A percentile compares a stretch with the other conserved stretches of the same genome.
Conservation (phyloP, 768 basidiomycete genomes). For the Pisolithus sp. region DNA sequence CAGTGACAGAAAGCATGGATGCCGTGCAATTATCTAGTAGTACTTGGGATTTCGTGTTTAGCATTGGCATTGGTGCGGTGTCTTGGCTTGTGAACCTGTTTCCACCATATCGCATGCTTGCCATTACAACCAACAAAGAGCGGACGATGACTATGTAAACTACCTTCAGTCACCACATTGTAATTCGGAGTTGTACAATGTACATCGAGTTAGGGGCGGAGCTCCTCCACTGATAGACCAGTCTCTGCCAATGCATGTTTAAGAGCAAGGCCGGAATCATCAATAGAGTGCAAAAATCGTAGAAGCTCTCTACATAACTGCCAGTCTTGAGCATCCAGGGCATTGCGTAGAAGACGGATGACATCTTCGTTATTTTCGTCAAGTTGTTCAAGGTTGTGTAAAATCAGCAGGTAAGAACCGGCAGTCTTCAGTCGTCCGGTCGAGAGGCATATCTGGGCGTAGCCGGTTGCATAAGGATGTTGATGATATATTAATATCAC, state of each 20-base stretch:
- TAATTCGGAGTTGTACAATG: no score
- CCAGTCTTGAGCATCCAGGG: constrained; percentile 77
- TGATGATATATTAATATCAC: constrained; percentile 11
- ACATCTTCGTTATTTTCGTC: constrained; percentile 75
- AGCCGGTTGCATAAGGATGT: background rate
- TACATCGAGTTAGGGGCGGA: constrained; percentile 1
- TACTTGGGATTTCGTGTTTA: no score
- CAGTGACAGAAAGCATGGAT: no score
- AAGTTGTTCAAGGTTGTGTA: constrained; percentile 89
- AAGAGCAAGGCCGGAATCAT: constrained; percentile 74
- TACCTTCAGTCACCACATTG: no score
- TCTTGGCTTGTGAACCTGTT: no score
- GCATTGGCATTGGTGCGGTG: no score
- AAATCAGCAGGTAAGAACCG: constrained; percentile 84
- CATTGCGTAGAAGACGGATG: constrained; percentile 69
- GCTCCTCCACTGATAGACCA: constrained; percentile 24
- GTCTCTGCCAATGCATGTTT: constrained; percentile 53
- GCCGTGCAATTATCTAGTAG: no score
- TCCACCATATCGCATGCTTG: no score
- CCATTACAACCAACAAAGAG: no score
- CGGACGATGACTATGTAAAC: no score
- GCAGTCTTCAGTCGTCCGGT: constrained; percentile 79
- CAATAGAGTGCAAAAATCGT: constrained; percentile 88
- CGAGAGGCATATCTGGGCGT: constrained; percentile 60
- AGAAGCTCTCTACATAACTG: constrained; percentile 87